phyloP scores from a whole-genome alignment of 2,329 filamentous ascomycete species.

The Tolypocladium endophyticum region DNA sequence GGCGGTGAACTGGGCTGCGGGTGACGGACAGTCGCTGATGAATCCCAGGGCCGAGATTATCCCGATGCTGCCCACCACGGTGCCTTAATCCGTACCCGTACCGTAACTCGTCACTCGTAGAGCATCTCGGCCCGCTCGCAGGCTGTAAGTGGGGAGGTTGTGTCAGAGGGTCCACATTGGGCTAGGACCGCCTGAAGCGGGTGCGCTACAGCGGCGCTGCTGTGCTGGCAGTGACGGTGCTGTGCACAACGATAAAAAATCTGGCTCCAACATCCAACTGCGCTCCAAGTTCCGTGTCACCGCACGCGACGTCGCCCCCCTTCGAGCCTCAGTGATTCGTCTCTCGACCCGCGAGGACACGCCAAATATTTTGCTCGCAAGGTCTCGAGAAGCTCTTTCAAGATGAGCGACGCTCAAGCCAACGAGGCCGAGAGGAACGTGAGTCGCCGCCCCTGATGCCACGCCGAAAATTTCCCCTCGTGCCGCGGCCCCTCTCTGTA shows the following conservation, averaged over 20 bases:
- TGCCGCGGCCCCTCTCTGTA: constrained; percentile 11
- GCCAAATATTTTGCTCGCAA: constrained; percentile 12
- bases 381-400: constrained; percentile 29
- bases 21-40: neutral
- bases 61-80: neutral
- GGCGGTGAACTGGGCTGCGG: constrained; percentile 13
- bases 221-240: neutral
- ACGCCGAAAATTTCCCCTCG: constrained; percentile 4
- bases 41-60: neutral
- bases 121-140: neutral
- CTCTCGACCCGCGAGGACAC: constrained; percentile 9
- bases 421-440: constrained; percentile 98
- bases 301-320: constrained; percentile 1
- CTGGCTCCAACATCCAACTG: constrained; percentile 19
- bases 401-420: constrained; percentile 76
- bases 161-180: constrained; percentile 2
- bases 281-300: constrained; percentile 5
- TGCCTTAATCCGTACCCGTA: too few relatives aligned
- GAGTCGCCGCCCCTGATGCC: constrained; percentile 18
- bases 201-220: neutral
- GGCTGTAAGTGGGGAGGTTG: neutral
- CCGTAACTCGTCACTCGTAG: too few relatives aligned
- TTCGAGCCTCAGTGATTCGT: constrained; percentile 4
- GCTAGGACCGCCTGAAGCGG: constrained; percentile 1
- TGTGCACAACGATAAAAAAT: constrained; percentile 1